phyloP scores from a whole-genome alignment of 164 flowering plant species.

The Berberis thunbergii region DNA sequence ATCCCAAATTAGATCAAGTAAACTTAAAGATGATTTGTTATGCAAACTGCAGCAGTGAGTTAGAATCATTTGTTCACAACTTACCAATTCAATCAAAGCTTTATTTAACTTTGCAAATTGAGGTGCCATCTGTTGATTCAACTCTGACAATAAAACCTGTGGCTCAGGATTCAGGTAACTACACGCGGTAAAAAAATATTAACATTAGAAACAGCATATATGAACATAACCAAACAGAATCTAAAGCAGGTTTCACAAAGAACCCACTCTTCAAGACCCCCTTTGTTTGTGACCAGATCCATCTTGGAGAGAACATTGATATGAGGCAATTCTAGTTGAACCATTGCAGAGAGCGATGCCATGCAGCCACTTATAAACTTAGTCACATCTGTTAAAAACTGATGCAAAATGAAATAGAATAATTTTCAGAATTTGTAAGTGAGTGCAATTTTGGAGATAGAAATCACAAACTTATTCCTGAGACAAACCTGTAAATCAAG shows the following conservation, averaged over 20 bases:
- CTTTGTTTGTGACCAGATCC: constrained; percentile 86
- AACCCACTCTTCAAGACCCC: constrained; percentile 60
- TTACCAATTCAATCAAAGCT: constrained; percentile 75
- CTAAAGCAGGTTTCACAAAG: not conserved
- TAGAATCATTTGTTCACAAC: constrained; percentile 7
- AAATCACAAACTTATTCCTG: not conserved
- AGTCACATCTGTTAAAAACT: constrained; percentile 97
- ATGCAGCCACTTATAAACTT: constrained; percentile 96
- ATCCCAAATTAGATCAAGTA: not conserved
- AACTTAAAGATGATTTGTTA: not conserved
- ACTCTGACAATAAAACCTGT: constrained; percentile 50
- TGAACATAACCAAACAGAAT: not conserved
- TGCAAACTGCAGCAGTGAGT: not conserved
- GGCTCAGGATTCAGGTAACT: constrained; percentile 85
- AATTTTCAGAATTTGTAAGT: not conserved
- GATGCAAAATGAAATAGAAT: constrained; percentile 2
- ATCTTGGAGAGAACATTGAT: constrained; percentile 89
- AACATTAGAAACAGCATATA: not conserved
- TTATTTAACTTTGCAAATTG: constrained; percentile 77
- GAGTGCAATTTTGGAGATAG: not conserved
- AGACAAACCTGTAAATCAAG: constrained; percentile 90
- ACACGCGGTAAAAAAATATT: constrained; percentile 1
- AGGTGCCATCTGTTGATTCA: constrained; percentile 87
- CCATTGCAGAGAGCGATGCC: constrained; percentile 97
- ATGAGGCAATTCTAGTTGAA: constrained; percentile 93